phyloP scores from a whole-genome alignment of 2,329 filamentous ascomycete species.

The Neonectria faginata region DNA sequence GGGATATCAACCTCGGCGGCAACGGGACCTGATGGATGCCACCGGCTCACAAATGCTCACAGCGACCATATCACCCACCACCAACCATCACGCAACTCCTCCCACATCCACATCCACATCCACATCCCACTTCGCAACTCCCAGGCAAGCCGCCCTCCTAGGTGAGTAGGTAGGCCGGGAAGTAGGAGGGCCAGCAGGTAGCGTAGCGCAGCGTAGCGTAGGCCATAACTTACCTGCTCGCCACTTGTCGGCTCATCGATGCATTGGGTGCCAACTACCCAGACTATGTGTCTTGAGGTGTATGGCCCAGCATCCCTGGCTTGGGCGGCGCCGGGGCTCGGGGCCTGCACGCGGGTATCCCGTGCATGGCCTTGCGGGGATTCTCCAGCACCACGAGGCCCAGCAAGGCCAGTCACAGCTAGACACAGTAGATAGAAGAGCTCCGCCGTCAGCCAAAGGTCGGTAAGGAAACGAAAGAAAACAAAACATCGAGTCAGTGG shows the following conservation, averaged over 20 bases:
- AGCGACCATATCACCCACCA: background rate
- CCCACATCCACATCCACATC: background rate
- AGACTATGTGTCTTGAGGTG: slow-evolving; percentile 44
- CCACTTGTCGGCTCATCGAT: slow-evolving; percentile 48
- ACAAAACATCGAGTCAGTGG: slow-evolving; percentile 24
- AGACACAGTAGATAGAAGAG: slow-evolving; percentile 22
- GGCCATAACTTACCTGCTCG: slow-evolving; percentile 32
- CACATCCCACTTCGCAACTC: too few relatives aligned
- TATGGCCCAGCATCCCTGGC: slow-evolving; percentile 46
- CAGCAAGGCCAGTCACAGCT: slow-evolving; percentile 39
- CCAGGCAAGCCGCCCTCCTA: too few relatives aligned
- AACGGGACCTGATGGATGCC: slow-evolving; percentile 18
- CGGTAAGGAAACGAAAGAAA: slow-evolving; percentile 21
- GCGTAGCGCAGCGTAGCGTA: background rate
- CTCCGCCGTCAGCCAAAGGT: slow-evolving; percentile 32
- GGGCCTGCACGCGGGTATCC: slow-evolving; percentile 43
- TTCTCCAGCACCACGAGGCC: slow-evolving; percentile 28
- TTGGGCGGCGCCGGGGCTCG: slow-evolving; percentile 42
- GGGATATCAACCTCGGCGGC: slow-evolving; percentile 32
- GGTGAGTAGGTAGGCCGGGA: background rate
- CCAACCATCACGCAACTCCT: slow-evolving; percentile 29
- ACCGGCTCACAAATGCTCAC: slow-evolving; percentile 1
- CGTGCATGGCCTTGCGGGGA: slow-evolving; percentile 43
- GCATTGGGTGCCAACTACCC: slow-evolving; percentile 41
- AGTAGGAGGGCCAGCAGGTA: background rate